Evolutionary conservation across 768 basidiomycete genomes (phyloP), one percentile per base, ranked within the genome.

Genomic region (Amanita polypyramis): DNA sequence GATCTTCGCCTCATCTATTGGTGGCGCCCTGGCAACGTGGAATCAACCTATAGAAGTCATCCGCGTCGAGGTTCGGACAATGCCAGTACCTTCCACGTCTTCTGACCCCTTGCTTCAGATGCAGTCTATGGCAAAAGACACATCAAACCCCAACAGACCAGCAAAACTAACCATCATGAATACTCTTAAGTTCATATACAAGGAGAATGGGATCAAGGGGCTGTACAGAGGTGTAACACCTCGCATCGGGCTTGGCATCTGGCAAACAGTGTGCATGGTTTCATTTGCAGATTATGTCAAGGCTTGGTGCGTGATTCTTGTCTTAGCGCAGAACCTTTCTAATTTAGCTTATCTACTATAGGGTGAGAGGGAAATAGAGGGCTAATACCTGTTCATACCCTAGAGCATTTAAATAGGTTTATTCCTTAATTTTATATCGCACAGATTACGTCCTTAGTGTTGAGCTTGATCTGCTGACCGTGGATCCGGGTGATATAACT

Each of bases 261-360:
- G 92, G 92, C 92, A 96, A 68, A 96, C 92, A 5, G 75, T 97
- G 56, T 99, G 96, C 75, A 99, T 99, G 95, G 95, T 98, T 56
- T 93, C 90, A 17, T 85, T 97, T 54, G 93, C 94, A 15, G 94
- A 97, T 68, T 93, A 93, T 60, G 93, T 97, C 54, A 95, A 93
- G 64, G 74, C 69, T 49, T 92, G 89, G 85, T 85, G 53, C 30
- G 75, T 58, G 32, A 52, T 19, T 27, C 25, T 4, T 3, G 19
- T 30, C 47, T 21, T 3, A 11, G 11, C 32, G 21, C 5, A 15
- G 19, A 15, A 6, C 14, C 15, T 39, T 10, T 9, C 25, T 14
- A 7, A 8, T 40, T 8, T 12, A 38, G 35, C 40, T 51, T 64
- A 37, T 63, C 25, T 12, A 38, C 34, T 20, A 44, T 57, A 76